phyloP scores from a whole-genome alignment of 768 basidiomycete genomes.

The Tricholoma saponaceum region DNA sequence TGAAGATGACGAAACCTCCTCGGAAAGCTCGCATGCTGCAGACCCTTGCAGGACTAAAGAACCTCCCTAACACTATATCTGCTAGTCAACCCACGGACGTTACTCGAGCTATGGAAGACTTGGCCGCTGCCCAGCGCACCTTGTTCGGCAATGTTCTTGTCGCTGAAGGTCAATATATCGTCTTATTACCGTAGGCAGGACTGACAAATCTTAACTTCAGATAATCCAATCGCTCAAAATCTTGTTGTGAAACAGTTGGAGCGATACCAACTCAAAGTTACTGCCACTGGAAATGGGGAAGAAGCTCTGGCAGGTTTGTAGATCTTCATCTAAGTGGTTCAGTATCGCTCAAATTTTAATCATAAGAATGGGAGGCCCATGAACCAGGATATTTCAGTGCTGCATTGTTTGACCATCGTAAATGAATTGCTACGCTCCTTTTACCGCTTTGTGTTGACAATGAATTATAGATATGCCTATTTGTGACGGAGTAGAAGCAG shows the following conservation, averaged over 20 bases:
- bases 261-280: slow-evolving; percentile 54
- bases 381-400: slow-evolving; percentile 66
- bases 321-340: neutral
- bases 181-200: neutral
- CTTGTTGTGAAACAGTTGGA: slow-evolving; percentile 65
- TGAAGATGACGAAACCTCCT: slow-evolving; percentile 71
- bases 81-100: slow-evolving; percentile 32
- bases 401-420: slow-evolving; percentile 74
- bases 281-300: slow-evolving; percentile 62
- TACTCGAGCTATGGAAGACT: slow-evolving; percentile 41
- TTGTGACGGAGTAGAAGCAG: slow-evolving; percentile 73
- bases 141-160: slow-evolving; percentile 66
- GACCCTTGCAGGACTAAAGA: slow-evolving; percentile 55
- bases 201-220: slow-evolving; percentile 26
- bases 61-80: slow-evolving; percentile 43
- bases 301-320: slow-evolving; percentile 54
- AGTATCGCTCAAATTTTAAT: slow-evolving; percentile 1
- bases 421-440: slow-evolving; percentile 17
- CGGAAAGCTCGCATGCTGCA: slow-evolving; percentile 57
- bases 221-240: slow-evolving; percentile 69
- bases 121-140: slow-evolving; percentile 45
- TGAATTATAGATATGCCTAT: slow-evolving; percentile 65
- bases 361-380: slow-evolving; percentile 61
- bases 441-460: neutral
- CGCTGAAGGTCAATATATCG: slow-evolving; percentile 52